phyloP scores from a whole-genome alignment of 306 rosid genomes.

The Dalbergia oliveri region DNA sequence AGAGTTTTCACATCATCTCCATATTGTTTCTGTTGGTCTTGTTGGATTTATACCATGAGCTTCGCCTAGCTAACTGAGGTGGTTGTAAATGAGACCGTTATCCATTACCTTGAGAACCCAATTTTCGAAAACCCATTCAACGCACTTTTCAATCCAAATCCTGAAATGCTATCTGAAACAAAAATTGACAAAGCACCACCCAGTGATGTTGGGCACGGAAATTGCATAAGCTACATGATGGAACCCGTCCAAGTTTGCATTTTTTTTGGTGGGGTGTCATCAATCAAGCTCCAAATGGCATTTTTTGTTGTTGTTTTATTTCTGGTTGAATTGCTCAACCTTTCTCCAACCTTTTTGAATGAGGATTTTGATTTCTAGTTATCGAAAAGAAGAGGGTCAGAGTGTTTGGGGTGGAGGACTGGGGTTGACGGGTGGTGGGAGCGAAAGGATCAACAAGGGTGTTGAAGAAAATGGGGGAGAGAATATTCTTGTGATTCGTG shows the following conservation, averaged over 20 bases:
- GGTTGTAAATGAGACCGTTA: constrained; percentile 36
- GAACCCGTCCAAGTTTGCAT: constrained; percentile 38
- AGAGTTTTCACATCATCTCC: constrained; percentile 52
- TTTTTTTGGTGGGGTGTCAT: constrained; percentile 27
- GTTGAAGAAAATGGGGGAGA: too few species aligned
- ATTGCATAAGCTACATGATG: constrained; percentile 28
- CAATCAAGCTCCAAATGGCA: constrained; percentile 4
- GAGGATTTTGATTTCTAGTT: too few species aligned
- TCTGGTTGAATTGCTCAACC: too few species aligned
- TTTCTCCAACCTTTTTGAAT: too few species aligned
- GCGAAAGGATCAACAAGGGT: too few species aligned
- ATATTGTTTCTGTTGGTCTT: constrained; percentile 64
- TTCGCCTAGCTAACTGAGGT: constrained; percentile 17
- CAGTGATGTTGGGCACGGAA: not conserved
- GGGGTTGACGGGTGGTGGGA: too few species aligned
- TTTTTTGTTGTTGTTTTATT: too few species aligned
- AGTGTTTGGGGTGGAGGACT: too few species aligned
- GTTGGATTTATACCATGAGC: constrained; percentile 56
- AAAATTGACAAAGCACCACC: not conserved
- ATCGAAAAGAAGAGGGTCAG: too few species aligned
- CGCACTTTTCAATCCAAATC: not conserved
- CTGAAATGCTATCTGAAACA: constrained; percentile 33
- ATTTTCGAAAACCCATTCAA: constrained; percentile 38
- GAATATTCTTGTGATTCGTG: too few species aligned
- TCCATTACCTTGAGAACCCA: constrained; percentile 38